Evolutionary conservation across 352 stramenopile genomes (phyloP).

Genomic region (Phytophthora sojae): DNA sequence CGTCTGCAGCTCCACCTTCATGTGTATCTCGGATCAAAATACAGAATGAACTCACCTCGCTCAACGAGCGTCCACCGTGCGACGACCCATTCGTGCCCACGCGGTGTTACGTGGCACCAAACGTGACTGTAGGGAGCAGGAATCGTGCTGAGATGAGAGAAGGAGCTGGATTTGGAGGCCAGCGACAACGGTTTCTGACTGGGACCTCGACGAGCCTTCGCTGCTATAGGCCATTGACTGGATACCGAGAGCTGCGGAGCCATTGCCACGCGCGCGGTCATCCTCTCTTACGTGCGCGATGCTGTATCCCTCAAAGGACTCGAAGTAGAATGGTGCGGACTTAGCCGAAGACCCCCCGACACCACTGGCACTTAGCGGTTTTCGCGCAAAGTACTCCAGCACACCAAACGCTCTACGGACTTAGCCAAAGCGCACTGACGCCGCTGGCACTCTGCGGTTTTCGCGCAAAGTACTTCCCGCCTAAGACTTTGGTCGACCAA

Average conservation of each 20-base stretch:
- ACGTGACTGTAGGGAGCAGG: background rate
- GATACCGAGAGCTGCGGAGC: background rate
- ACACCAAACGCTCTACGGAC: no score
- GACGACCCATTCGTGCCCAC: background rate
- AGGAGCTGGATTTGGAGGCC: background rate
- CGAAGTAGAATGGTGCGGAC: no score
- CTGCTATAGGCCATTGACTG: background rate
- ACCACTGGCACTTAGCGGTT: no score
- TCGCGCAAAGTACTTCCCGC: no score
- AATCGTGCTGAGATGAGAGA: constrained; percentile 3
- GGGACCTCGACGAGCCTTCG: background rate
- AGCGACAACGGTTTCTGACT: background rate
- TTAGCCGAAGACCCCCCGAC: no score
- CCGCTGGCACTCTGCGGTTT: no score
- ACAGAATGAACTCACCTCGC: background rate
- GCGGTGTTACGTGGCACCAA: constrained; percentile 1
- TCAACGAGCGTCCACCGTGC: background rate
- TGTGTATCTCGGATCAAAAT: background rate
- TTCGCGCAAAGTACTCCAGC: no score
- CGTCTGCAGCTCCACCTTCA: background rate
- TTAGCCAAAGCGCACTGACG: no score
- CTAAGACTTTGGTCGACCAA: no score
- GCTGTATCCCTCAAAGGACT: background rate
- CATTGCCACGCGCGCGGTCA: background rate
- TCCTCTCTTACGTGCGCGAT: background rate